A percentile compares a stretch with the other conserved stretches of the same genome.
These are phyloP conservation scores for Nicotiana obtusifolia DNA, from an alignment of 257 asterid genomes.

Conservation along the genomic window DNA sequence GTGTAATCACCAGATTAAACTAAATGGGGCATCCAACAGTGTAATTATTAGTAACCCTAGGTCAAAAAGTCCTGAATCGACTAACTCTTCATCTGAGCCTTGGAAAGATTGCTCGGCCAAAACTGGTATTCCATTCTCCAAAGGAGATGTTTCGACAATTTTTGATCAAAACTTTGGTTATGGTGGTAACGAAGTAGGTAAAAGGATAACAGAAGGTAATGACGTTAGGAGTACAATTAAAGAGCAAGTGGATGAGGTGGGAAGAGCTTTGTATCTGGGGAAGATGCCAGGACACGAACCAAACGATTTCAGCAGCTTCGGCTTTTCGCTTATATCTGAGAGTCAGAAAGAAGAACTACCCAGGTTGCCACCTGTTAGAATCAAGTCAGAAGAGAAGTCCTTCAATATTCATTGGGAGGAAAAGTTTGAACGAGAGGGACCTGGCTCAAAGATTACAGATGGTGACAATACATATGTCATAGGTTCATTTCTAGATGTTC, in stretches of 20 bases:
- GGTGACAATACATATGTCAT: conserved; percentile 14
- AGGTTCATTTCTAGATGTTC: conserved; percentile 29
- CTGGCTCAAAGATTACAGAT: conserved; percentile 11
- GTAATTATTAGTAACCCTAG: background rate
- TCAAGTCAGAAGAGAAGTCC: conserved; percentile 21
- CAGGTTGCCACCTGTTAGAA: conserved; percentile 24
- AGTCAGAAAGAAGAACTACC: conserved; percentile 26
- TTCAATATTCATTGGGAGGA: conserved; percentile 21
- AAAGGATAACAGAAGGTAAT: conserved; percentile 2
- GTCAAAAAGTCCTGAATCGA: conserved; percentile 5
- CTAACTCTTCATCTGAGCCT: background rate
- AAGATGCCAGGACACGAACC: conserved; percentile 11
- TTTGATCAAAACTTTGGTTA: conserved; percentile 1
- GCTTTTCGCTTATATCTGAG: conserved; percentile 15
- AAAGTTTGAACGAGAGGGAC: conserved; percentile 24
- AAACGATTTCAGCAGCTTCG: conserved; percentile 9
- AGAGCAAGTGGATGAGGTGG: conserved; percentile 23
- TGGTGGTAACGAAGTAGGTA: conserved; percentile 14
- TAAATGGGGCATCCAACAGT: conserved; percentile 8
- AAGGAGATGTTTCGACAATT: conserved; percentile 11
- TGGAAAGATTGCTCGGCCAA: conserved; percentile 13
- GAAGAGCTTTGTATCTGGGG: conserved; percentile 20
- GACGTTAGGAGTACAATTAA: conserved; percentile 12
- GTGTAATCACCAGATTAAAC: conserved; percentile 4
- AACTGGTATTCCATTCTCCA: conserved; percentile 18